Percentiles rank a stretch among this genome's conserved stretches.
Conservation (phyloP, 495 filamentous ascomycete genomes). For the Xylaria grammica region DNA sequence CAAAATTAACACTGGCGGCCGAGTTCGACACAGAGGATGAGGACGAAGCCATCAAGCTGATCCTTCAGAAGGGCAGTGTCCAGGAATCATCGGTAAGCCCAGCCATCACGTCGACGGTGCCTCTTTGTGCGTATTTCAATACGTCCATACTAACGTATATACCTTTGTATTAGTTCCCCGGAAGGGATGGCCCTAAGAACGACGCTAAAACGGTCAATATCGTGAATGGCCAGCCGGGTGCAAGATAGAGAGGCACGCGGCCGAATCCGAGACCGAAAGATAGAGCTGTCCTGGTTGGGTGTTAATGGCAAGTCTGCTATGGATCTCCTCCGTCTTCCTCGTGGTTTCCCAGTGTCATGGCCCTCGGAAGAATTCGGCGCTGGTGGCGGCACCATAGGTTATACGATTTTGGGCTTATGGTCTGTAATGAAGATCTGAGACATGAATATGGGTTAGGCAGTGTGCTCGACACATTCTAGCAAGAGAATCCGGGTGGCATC, state of each 20-base stretch:
- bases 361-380: neutral
- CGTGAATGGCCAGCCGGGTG: conserved; percentile 30
- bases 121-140: neutral
- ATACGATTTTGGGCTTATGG: conserved; percentile 1
- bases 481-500: neutral
- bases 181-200: conserved; percentile 49
- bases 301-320: neutral
- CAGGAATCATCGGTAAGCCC: conserved; percentile 70
- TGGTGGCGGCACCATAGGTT: neutral
- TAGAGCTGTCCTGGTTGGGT: neutral
- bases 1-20: conserved; percentile 72
- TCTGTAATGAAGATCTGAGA: conserved; percentile 1
- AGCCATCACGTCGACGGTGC: neutral
- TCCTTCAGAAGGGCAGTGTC: conserved; percentile 74
- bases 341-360: neutral
- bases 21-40: conserved; percentile 84
- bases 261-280: neutral
- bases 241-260: conserved; percentile 27
- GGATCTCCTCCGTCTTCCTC: neutral
- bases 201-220: conserved; percentile 41
- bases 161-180: conserved; percentile 40
- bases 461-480: conserved; percentile 12
- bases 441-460: neutral
- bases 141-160: neutral
- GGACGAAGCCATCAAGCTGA: conserved; percentile 78